Evolutionary conservation across 2,329 filamentous ascomycete species (phyloP).

Genomic region (Hypoxylon sp.): DNA sequence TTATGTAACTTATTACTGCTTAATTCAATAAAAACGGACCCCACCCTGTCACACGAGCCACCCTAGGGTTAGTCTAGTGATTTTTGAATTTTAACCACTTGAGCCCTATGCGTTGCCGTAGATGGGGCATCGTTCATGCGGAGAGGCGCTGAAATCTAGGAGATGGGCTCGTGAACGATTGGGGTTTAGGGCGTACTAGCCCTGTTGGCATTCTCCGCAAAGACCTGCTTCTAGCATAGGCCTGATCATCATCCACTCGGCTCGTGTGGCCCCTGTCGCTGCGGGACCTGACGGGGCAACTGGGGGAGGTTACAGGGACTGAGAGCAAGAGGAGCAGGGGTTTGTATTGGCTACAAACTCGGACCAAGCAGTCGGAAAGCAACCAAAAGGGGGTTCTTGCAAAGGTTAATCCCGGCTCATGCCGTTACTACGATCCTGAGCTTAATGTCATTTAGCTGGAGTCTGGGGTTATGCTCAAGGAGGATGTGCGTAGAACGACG

Average conservation of each 20-base stretch:
- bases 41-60: too few species aligned
- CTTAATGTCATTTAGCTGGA: conserved; percentile 31
- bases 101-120: too few species aligned
- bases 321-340: conserved; percentile 45
- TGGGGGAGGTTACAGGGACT: conserved; percentile 42
- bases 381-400: conserved; percentile 42
- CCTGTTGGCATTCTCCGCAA: conserved; percentile 29
- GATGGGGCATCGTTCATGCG: conserved; percentile 44
- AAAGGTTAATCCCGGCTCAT: conserved; percentile 41
- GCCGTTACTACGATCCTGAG: conserved; percentile 35
- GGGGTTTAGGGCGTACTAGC: conserved; percentile 42
- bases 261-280: conserved; percentile 46
- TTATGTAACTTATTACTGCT: too few species aligned
- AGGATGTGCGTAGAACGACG: conserved; percentile 6
- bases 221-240: conserved; percentile 28
- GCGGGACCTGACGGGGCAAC: conserved; percentile 48
- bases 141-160: conserved; percentile 41
- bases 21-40: too few species aligned
- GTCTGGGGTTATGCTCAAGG: conserved; percentile 15
- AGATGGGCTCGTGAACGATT: conserved; percentile 48
- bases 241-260: conserved; percentile 43
- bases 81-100: too few species aligned
- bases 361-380: conserved; percentile 41
- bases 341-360: conserved; percentile 43
- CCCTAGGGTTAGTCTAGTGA: too few species aligned